phyloP scores from a whole-genome alignment of 2,329 filamentous ascomycete genomes.

The Verticillium isaacii region DNA sequence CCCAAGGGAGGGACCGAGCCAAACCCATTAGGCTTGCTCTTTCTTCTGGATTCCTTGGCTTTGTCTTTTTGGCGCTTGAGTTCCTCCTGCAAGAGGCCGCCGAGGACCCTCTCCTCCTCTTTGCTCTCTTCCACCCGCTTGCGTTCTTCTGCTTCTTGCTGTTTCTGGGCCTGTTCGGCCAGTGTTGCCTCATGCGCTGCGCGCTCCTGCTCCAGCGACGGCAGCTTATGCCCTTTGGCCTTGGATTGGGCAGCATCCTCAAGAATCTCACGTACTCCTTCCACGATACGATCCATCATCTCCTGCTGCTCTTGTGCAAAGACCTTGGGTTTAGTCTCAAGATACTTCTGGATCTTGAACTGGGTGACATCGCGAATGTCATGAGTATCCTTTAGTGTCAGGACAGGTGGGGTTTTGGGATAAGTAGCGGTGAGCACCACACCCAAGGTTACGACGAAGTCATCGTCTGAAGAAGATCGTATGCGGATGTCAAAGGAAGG shows the following conservation, averaged over 20 bases:
- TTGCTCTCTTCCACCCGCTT: constrained; percentile 51
- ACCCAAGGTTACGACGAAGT: constrained; percentile 65
- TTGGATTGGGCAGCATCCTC: constrained; percentile 81
- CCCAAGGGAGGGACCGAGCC: constrained; percentile 25
- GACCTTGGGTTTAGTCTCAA: constrained; percentile 53
- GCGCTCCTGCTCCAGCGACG: constrained; percentile 84
- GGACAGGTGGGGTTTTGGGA: constrained; percentile 73
- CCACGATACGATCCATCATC: constrained; percentile 63
- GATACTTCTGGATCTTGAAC: constrained; percentile 62
- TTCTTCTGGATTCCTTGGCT: constrained; percentile 59
- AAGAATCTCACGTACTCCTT: constrained; percentile 68
- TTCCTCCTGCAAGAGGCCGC: constrained; percentile 69
- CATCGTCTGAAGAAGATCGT: constrained; percentile 67
- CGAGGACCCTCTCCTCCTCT: constrained; percentile 67
- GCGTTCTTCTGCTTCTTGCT: constrained; percentile 47
- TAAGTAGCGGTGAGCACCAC: constrained; percentile 87
- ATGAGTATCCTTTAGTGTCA: constrained; percentile 61
- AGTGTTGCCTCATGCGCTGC: constrained; percentile 74
- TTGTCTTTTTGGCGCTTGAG: constrained; percentile 62
- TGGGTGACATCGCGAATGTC: constrained; percentile 66
- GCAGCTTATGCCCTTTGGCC: constrained; percentile 69
- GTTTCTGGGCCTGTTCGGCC: constrained; percentile 53
- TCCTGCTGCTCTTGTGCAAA: constrained; percentile 49
- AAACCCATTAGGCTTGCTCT: constrained; percentile 44
- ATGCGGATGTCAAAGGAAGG: constrained; percentile 78